A percentile compares a stretch with the other conserved stretches of the same genome.
phyloP scores from a whole-genome alignment of 345 rosid genomes.

The Camelina laxa region DNA sequence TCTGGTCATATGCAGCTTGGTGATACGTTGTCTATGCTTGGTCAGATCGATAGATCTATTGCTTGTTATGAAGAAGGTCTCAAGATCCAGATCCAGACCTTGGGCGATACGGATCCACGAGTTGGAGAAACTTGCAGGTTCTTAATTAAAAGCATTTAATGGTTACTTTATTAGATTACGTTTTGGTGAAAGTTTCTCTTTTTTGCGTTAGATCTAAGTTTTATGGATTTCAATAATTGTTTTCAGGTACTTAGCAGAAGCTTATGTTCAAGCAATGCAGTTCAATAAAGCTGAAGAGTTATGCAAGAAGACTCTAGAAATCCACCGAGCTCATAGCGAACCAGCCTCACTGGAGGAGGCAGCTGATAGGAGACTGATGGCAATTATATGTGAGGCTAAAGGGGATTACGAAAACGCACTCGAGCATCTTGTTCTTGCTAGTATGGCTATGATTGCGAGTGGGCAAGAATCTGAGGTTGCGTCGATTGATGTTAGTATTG shows the following conservation, averaged over 20 bases:
- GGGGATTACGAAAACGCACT: slow-evolving; percentile 93
- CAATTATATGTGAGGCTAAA: slow-evolving; percentile 90
- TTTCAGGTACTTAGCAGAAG: slow-evolving; percentile 92
- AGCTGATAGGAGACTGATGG: slow-evolving; percentile 94
- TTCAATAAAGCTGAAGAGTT: slow-evolving; percentile 96
- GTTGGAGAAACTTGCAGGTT: slow-evolving; percentile 99
- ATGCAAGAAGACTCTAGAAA: slow-evolving; percentile 89
- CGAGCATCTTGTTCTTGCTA: slow-evolving; percentile 96
- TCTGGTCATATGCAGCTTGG: slow-evolving; percentile 98
- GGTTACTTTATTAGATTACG: neutral
- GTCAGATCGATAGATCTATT: slow-evolving; percentile 86
- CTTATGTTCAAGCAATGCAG: slow-evolving; percentile 98
- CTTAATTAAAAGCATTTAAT: neutral
- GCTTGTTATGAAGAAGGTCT: slow-evolving; percentile 85
- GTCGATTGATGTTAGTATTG: slow-evolving; percentile 94
- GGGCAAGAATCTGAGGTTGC: slow-evolving; percentile 96
- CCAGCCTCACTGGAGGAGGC: slow-evolving; percentile 98
- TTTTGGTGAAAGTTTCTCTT: neutral
- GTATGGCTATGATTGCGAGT: slow-evolving; percentile 98
- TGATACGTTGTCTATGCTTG: slow-evolving; percentile 96
- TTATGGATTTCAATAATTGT: too few species aligned
- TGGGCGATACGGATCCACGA: slow-evolving; percentile 94
- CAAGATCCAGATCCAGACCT: slow-evolving; percentile 91
- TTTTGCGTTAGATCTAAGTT: slow-evolving; percentile 6
- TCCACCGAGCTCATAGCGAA: slow-evolving; percentile 95